These are phyloP conservation scores for Tylopilus vinaceipallidus DNA, from an alignment of 768 basidiomycete species.

Conservation along the genomic window DNA sequence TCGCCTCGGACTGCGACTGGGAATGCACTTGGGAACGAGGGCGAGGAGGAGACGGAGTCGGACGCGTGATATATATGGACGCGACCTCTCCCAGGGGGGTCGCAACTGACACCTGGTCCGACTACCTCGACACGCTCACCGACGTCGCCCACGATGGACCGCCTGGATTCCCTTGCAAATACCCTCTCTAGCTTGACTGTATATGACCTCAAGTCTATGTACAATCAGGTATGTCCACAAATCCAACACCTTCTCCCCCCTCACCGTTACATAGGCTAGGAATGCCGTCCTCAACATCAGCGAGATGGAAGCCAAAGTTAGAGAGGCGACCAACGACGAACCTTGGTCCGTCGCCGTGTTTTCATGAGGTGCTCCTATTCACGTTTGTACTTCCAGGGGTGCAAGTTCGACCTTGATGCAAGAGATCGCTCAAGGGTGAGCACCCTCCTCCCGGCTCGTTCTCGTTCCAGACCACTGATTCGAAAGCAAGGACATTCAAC, in stretches of 20 bases:
- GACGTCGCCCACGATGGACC: constrained; percentile 60
- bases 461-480: constrained; percentile 14
- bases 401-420: constrained; percentile 98
- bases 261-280: constrained; percentile 66
- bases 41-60: neutral
- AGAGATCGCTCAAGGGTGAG: constrained; percentile 95
- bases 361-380: neutral
- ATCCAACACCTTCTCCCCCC: neutral
- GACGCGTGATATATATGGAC: too few relatives aligned
- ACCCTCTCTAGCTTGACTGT: constrained; percentile 80
- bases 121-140: neutral
- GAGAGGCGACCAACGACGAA: constrained; percentile 96
- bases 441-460: constrained; percentile 9
- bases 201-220: constrained; percentile 93
- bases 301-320: constrained; percentile 96
- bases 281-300: constrained; percentile 95
- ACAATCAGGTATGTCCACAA: constrained; percentile 70
- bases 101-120: neutral
- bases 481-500: constrained; percentile 81
- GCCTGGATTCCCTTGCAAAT: constrained; percentile 69
- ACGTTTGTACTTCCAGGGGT: constrained; percentile 59
- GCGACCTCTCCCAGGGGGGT: constrained; percentile 31
- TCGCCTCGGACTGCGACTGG: too few relatives aligned
- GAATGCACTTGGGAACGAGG: neutral
- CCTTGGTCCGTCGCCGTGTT: constrained; percentile 71